Evolutionary conservation across 805 yeast species (phyloP), one percentile per base, ranked within the genome.

Genomic region (Priceomyces haplophilus): DNA sequence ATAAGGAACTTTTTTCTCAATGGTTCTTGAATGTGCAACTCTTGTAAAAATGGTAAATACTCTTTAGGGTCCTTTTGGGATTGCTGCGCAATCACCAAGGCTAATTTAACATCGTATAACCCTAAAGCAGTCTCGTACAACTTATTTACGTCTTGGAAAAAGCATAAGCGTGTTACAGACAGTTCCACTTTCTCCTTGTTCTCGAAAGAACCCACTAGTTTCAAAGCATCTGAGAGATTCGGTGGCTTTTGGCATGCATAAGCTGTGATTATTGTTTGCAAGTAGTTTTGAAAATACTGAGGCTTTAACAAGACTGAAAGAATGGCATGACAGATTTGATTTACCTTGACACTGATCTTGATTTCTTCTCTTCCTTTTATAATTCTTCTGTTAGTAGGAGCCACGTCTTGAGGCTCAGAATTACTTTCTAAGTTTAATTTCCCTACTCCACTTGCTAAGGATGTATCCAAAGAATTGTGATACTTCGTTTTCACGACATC

Each of bases 31-130:
- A 77, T 78, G 51, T 87, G 84, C 41, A 93, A 69, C 37, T 81
- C 75, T 56, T 88, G 96, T 50, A 93, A 73, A 62, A 93, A 93
- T 40, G 99, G 97, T 40, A 93, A 68, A 53, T 93, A 93, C 63
- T 93, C 99, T 56, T 90, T 88, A 18, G 99, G 99, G 66, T 93
- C 99, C 73, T 85, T 90, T 63, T 91, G 98, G 0, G 97, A 89
- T 56, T 89, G 93, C 60, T 95, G 98, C 0, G 99, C 99, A 45
- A 93, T 82, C 10, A 77, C 73, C 44, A 93, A 73, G 0, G 98
- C 79, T 54, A 91, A 69, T 43, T 82, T 82, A 33, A 93, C 82
- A 58, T 93, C 85, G 56, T 93, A 93, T 16, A 85, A 67, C 2
- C 95, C 85, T 44, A 93, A 73, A 0, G 97, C 85, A 15, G 83